Evolutionary conservation across 441 rosid species (phyloP).

Genomic region (Jatropha podagrica): DNA sequence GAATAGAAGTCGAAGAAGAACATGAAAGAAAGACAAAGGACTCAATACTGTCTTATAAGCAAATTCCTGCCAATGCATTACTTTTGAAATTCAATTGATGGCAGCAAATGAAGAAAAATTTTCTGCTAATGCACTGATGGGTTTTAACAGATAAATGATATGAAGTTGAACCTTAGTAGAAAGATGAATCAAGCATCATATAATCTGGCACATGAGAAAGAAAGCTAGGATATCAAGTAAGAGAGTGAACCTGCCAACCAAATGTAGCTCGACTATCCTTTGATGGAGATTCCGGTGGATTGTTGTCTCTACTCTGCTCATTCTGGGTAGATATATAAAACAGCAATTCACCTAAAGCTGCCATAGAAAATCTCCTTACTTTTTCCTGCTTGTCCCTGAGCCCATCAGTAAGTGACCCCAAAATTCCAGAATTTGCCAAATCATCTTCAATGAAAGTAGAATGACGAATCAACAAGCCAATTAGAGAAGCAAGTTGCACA

Average conservation of each 20-base stretch:
- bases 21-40: conserved; percentile 11
- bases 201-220: conserved; percentile 9
- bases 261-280: conserved; percentile 63
- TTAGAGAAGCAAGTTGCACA: conserved; percentile 85
- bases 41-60: conserved; percentile 11
- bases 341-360: conserved; percentile 93
- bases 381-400: conserved; percentile 95
- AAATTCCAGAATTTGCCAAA: conserved; percentile 84
- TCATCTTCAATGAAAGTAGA: conserved; percentile 83
- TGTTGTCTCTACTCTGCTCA: conserved; percentile 63
- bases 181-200: conserved; percentile 2
- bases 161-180: background rate
- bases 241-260: conserved; percentile 87
- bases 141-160: background rate
- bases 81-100: background rate
- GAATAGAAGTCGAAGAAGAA: conserved; percentile 20
- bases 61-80: conserved; percentile 1
- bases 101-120: background rate
- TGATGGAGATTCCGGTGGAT: conserved; percentile 76
- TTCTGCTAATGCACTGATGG: background rate
- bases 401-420: conserved; percentile 85
- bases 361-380: conserved; percentile 94
- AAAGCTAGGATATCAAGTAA: conserved; percentile 10
- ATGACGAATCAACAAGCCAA: conserved; percentile 93
- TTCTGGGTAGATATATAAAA: conserved; percentile 94